Conservation (phyloP, 345 rosid species). For the Linum trigynum region DNA sequence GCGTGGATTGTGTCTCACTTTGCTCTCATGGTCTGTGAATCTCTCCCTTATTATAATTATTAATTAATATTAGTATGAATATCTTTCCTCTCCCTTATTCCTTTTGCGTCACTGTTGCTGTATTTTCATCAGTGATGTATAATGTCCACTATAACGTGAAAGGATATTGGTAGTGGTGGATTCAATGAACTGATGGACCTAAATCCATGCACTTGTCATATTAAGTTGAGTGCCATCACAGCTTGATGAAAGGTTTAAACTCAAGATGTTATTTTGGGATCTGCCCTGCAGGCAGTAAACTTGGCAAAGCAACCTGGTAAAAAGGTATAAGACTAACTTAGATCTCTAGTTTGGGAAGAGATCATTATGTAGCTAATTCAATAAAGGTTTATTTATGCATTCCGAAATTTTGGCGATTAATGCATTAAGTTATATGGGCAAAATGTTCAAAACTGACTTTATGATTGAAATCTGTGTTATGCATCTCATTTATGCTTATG, state of each 20-base stretch:
- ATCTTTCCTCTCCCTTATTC: too few species aligned
- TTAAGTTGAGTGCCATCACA: neutral
- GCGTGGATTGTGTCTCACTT: too few species aligned
- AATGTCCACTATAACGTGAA: neutral
- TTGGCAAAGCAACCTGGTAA: neutral
- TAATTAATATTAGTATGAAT: too few species aligned
- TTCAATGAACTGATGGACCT: neutral
- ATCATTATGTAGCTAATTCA: too few species aligned
- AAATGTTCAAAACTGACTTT: neutral
- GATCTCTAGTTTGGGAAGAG: too few species aligned
- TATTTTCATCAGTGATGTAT: neutral
- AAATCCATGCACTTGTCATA: neutral
- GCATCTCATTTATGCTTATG: slow-evolving; percentile 3
- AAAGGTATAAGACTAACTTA: neutral
- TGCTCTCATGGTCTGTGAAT: neutral
- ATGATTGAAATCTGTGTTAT: slow-evolving; percentile 10
- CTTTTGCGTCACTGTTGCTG: neutral
- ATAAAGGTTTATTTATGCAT: too few species aligned
- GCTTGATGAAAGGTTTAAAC: neutral
- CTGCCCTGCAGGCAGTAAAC: neutral
- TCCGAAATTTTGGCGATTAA: too few species aligned
- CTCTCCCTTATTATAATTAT: neutral
- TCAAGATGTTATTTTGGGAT: neutral
- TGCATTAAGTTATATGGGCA: neutral
- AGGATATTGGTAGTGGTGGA: neutral